These are phyloP conservation scores for Phytophthora constricta DNA, from an alignment of 352 stramenopile species.

Conservation along the genomic window DNA sequence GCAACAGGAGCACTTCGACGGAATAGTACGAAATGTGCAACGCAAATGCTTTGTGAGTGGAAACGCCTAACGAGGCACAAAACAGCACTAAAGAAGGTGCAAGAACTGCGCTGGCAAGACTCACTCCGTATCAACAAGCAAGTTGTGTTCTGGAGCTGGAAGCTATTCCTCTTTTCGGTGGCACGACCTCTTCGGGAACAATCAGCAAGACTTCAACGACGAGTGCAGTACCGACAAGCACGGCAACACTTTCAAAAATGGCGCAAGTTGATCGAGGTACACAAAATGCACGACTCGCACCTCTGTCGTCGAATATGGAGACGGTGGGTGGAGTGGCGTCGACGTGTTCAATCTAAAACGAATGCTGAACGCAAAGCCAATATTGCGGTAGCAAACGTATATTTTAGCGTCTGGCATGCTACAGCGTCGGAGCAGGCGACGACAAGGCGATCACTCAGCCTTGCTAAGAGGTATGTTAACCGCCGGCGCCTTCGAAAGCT, in stretches of 20 bases:
- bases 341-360: slow-evolving; percentile 24
- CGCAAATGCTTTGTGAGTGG: slow-evolving; percentile 38
- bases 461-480: slow-evolving; percentile 70
- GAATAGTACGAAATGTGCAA: slow-evolving; percentile 17
- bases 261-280: slow-evolving; percentile 35
- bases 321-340: slow-evolving; percentile 38
- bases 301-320: slow-evolving; percentile 44
- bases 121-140: slow-evolving; percentile 23
- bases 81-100: slow-evolving; percentile 21
- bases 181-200: slow-evolving; percentile 38
- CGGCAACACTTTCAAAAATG: slow-evolving; percentile 35
- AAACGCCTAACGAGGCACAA: slow-evolving; percentile 31
- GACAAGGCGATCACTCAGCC: slow-evolving; percentile 48
- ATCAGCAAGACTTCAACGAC: slow-evolving; percentile 11
- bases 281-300: slow-evolving; percentile 23
- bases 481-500: slow-evolving; percentile 67
- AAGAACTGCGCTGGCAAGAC: slow-evolving; percentile 33
- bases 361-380: slow-evolving; percentile 28
- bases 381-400: slow-evolving; percentile 26
- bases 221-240: slow-evolving; percentile 3
- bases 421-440: slow-evolving; percentile 43
- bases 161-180: slow-evolving; percentile 47
- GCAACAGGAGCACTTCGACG: slow-evolving; percentile 8
- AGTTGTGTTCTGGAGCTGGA: slow-evolving; percentile 58
- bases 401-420: slow-evolving; percentile 54